phyloP scores from a whole-genome alignment of 257 asterid genomes.

The Datura wrightii region DNA sequence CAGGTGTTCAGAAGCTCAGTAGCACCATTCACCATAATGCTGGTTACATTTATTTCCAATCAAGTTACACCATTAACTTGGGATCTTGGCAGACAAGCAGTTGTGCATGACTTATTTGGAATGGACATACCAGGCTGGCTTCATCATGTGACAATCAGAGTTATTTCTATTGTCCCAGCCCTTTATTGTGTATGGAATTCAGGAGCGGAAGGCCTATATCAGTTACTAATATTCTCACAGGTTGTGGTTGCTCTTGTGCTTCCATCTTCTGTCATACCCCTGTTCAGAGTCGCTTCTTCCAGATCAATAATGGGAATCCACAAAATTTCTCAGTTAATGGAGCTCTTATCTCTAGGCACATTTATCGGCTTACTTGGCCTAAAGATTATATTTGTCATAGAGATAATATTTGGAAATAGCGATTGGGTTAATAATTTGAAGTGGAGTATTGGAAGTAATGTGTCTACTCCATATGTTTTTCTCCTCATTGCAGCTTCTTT shows the following conservation, averaged over 20 bases:
- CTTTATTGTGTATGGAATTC: slow-evolving; percentile 80
- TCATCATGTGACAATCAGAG: slow-evolving; percentile 86
- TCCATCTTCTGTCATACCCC: slow-evolving; percentile 91
- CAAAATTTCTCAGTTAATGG: slow-evolving; percentile 63
- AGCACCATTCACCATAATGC: slow-evolving; percentile 61
- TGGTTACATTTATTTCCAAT: slow-evolving; percentile 67
- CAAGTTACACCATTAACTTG: slow-evolving; percentile 80
- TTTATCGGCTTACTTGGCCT: slow-evolving; percentile 78
- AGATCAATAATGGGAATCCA: slow-evolving; percentile 77
- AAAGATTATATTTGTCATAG: slow-evolving; percentile 72
- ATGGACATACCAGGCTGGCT: slow-evolving; percentile 92
- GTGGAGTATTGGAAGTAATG: slow-evolving; percentile 68
- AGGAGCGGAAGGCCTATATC: slow-evolving; percentile 94
- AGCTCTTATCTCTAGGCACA: slow-evolving; percentile 61
- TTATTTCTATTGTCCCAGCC: slow-evolving; percentile 82
- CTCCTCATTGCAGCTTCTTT: slow-evolving; percentile 64
- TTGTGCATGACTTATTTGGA: slow-evolving; percentile 61
- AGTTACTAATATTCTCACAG: slow-evolving; percentile 76
- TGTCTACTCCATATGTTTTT: slow-evolving; percentile 67
- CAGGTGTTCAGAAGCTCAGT: slow-evolving; percentile 82
- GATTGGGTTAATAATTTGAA: slow-evolving; percentile 87
- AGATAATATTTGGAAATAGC: slow-evolving; percentile 85
- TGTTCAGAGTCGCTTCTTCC: slow-evolving; percentile 88
- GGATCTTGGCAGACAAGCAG: slow-evolving; percentile 73
- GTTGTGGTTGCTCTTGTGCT: slow-evolving; percentile 86